Conservation (phyloP, 768 basidiomycete genomes). For the Pleurotus tuber-regium region DNA sequence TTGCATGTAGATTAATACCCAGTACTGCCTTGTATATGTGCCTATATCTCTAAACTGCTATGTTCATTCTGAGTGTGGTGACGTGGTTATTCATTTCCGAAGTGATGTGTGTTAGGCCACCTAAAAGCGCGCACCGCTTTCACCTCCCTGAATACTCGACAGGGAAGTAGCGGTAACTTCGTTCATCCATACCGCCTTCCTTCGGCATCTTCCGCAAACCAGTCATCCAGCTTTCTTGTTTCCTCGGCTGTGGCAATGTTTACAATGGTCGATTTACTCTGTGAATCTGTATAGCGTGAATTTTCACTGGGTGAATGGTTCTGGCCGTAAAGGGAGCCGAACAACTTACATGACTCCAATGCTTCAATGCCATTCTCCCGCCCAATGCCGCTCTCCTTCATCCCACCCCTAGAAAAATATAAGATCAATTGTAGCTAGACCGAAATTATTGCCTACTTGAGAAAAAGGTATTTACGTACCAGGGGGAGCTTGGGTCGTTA, state of each 20-base stretch:
- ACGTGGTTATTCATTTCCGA: slow-evolving; percentile 1
- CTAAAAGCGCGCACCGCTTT: background rate
- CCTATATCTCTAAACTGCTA: slow-evolving; percentile 3
- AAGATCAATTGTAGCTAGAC: slow-evolving; percentile 3
- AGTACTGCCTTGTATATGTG: background rate
- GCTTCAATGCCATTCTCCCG: slow-evolving; percentile 86
- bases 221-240: slow-evolving; percentile 63
- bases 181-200: slow-evolving; percentile 63
- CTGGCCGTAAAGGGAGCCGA: background rate
- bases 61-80: no score
- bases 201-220: slow-evolving; percentile 64
- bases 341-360: slow-evolving; percentile 66
- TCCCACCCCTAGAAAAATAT: slow-evolving; percentile 66
- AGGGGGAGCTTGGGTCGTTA: slow-evolving; percentile 87
- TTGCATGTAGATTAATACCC: no score
- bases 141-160: background rate
- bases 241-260: slow-evolving; percentile 67
- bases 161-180: background rate
- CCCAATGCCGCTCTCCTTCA: slow-evolving; percentile 88
- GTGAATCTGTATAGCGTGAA: slow-evolving; percentile 54
- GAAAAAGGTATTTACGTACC: slow-evolving; percentile 42
- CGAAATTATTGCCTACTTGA: background rate
- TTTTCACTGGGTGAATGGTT: slow-evolving; percentile 1
- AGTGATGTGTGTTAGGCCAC: background rate
- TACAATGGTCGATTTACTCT: slow-evolving; percentile 79